Evolutionary conservation across 371 early-diverging fungal genomes (phyloP), one percentile per base, ranked within the genome.

Genomic region (Rhizomucor pusillus): DNA sequence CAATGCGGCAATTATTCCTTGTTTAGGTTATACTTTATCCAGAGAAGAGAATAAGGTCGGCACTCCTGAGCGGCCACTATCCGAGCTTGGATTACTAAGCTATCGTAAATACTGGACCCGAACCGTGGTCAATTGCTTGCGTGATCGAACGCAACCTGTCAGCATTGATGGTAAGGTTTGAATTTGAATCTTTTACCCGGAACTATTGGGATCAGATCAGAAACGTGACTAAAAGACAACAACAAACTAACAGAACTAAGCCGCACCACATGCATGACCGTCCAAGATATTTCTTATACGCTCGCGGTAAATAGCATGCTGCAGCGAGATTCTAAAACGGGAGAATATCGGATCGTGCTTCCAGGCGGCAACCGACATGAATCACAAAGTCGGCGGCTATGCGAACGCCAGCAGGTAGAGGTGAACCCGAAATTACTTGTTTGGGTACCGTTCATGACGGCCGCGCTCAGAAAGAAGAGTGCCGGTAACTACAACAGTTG

Each of bases 21-120:
- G 3, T 41, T 3, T 45, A 67, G 67, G 67, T 24, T 99, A 99
- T 67, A 84, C 96, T 67, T 84, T 99, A 36, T 90, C 94, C 10
- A 86, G 87, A 69, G 87, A 85, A 50, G 99, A 99, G 65, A 85
- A 80, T 22, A 85, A 86, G 48, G 71, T 86, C 0, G 99, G 99
- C 12, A 89, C 97, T 1, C 99, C 99, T 3, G 99, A 99, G 67
- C 94, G 95, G 65, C 99, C 99, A 3, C 70, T 99, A 24, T 96
- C 97, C 20, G 98, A 98, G 66, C 82, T 99, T 11, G 99, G 99
- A 0, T 73, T 98, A 46, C 69, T 98, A 7, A 89, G 91, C 36
- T 99, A 98, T 59, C 79, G 87, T 29, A 84, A 79, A 14, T 98
- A 92, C 73, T 98, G 98, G 98, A 54, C 60, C 63, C 18, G 62